Conservation (phyloP, 1,284 basidiomycete genomes). For the Cutaneotrichosporon cavernicola region DNA sequence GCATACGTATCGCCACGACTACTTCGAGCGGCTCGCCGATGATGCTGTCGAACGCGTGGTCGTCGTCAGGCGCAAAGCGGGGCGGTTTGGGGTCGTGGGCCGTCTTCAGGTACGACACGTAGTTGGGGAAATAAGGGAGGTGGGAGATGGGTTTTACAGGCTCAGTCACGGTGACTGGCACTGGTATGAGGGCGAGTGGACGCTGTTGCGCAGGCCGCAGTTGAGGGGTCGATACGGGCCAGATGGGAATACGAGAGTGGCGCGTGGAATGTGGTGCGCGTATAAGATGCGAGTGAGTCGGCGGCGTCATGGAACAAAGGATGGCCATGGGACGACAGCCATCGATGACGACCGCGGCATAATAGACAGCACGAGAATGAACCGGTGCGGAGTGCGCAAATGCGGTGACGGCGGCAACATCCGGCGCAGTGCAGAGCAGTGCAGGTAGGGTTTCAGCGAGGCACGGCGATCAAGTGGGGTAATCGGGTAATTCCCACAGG, state of each 20-base stretch:
- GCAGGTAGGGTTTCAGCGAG: neutral
- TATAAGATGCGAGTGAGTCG: neutral
- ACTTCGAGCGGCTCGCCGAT: conserved; percentile 38
- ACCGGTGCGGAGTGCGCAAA: neutral
- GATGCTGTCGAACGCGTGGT: conserved; percentile 30
- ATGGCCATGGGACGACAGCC: neutral
- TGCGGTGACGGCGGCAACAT: neutral
- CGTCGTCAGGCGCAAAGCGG: conserved; percentile 25
- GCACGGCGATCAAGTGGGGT: neutral
- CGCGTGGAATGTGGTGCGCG: neutral
- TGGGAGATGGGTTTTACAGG: conserved; percentile 30
- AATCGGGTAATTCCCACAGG: conserved; percentile 2
- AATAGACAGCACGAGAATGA: neutral
- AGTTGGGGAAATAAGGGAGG: conserved; percentile 46
- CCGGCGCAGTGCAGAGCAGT: neutral
- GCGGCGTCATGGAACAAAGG: neutral
- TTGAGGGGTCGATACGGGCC: neutral
- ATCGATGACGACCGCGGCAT: neutral
- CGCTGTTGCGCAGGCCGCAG: conserved; percentile 9
- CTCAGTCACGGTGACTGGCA: conserved; percentile 17
- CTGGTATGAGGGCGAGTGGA: conserved; percentile 20
- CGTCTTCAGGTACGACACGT: conserved; percentile 43
- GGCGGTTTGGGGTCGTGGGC: conserved; percentile 34
- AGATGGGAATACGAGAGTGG: neutral
- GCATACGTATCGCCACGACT: conserved; percentile 45